A percentile compares a stretch with the other conserved stretches of the same genome.
Evolutionary conservation across 352 stramenopile genomes (phyloP).

Genomic region (Globisporangium abappressorium): DNA sequence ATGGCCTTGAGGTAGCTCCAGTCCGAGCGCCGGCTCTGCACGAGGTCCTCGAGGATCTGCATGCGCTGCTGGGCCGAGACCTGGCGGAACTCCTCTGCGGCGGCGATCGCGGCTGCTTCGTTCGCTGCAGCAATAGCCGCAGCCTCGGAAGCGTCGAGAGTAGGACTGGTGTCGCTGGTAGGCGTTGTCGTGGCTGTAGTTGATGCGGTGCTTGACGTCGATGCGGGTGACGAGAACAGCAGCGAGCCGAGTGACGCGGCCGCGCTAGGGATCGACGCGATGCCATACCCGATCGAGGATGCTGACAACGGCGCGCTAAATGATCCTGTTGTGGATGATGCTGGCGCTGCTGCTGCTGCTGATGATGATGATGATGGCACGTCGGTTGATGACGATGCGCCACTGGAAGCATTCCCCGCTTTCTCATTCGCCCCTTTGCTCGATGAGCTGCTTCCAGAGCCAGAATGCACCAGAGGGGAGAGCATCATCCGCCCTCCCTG

Average conservation of each 20-base stretch:
- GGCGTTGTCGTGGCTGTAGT: conserved; percentile 4
- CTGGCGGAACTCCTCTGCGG: conserved; percentile 41
- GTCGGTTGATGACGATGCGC: not conserved
- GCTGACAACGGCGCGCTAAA: conserved; percentile 23
- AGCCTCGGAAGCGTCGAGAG: conserved; percentile 15
- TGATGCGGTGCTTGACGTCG: conserved; percentile 16
- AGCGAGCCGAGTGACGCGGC: conserved; percentile 37
- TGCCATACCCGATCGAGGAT: conserved; percentile 20
- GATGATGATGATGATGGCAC: conserved; percentile 11
- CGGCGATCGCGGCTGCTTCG: conserved; percentile 14
- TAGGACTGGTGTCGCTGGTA: not conserved
- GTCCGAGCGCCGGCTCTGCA: conserved; percentile 67
- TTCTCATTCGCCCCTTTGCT: conserved; percentile 8
- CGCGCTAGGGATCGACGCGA: conserved; percentile 22
- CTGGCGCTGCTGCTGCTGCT: conserved; percentile 9
- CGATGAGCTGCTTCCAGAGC: conserved; percentile 11
- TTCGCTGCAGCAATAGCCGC: conserved; percentile 13
- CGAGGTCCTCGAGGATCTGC: conserved; percentile 69
- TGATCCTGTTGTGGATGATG: conserved; percentile 11
- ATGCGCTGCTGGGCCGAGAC: conserved; percentile 66
- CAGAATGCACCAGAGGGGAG: conserved; percentile 32
- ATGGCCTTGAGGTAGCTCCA: conserved; percentile 82
- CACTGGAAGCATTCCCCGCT: not conserved
- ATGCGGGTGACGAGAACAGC: conserved; percentile 33
- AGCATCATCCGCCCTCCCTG: conserved; percentile 53